phyloP scores from a whole-genome alignment of 1,284 basidiomycete genomes.

The Irpex sp. region DNA sequence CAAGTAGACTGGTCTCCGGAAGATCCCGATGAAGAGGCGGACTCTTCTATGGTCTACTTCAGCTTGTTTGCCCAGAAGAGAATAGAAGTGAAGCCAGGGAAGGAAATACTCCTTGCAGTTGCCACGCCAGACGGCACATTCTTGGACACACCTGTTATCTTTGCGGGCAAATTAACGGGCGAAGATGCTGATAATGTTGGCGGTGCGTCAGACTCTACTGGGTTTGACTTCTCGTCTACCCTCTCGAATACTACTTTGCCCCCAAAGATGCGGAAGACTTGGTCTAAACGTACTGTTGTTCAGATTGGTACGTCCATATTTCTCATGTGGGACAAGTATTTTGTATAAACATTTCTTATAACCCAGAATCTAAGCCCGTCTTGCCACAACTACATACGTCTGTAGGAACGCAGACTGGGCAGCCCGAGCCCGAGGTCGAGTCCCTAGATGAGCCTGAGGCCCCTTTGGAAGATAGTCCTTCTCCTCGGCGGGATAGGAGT shows the following conservation, averaged over 20 bases:
- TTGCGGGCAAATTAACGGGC: slow-evolving; percentile 43
- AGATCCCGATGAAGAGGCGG: slow-evolving; percentile 37
- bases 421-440: slow-evolving; percentile 1
- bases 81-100: slow-evolving; percentile 63
- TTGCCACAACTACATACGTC: slow-evolving; percentile 10
- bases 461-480: background rate
- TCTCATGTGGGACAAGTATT: background rate
- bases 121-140: slow-evolving; percentile 45
- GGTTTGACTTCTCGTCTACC: slow-evolving; percentile 1
- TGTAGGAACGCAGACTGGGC: slow-evolving; percentile 32
- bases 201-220: background rate
- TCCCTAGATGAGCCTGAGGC: background rate
- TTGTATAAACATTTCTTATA: background rate
- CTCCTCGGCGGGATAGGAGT: slow-evolving; percentile 34
- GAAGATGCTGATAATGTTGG: slow-evolving; percentile 12
- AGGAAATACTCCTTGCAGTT: slow-evolving; percentile 59
- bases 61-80: slow-evolving; percentile 61
- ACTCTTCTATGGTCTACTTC: slow-evolving; percentile 43
- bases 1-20: slow-evolving; percentile 45
- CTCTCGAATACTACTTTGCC: slow-evolving; percentile 30
- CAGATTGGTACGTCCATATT: background rate
- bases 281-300: slow-evolving; percentile 41
- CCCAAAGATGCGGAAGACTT: slow-evolving; percentile 56
- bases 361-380: background rate
- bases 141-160: slow-evolving; percentile 50